A percentile compares a stretch with the other conserved stretches of the same genome.
phyloP scores from a whole-genome alignment of 345 rosid genomes.

The Litchi chinensis region DNA sequence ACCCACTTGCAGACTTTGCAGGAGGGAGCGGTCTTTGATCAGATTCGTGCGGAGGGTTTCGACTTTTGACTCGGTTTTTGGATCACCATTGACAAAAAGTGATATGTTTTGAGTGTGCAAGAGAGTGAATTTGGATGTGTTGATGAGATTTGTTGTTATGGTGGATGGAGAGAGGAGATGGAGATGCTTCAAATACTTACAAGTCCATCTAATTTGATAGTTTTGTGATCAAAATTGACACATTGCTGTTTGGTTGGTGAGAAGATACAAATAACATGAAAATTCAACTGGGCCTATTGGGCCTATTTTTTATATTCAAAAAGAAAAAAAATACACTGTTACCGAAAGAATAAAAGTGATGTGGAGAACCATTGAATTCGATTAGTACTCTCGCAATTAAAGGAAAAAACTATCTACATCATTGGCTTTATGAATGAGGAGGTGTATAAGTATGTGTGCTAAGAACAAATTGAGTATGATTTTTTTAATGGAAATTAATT shows the following conservation, averaged over 20 bases:
- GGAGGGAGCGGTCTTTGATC: slow-evolving; percentile 33
- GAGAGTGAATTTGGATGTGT: neutral
- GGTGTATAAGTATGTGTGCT: no score
- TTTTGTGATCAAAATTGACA: no score
- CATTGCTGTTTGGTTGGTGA: neutral
- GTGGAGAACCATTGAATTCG: no score
- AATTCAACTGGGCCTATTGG: neutral
- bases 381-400: no score
- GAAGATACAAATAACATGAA: neutral
- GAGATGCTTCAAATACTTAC: neutral
- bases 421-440: no score
- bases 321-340: no score
- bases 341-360: no score
- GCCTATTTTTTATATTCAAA: no score
- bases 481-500: no score
- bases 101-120: neutral
- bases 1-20: slow-evolving; percentile 17
- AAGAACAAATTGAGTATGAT: no score
- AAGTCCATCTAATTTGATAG: neutral
- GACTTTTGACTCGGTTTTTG: neutral
- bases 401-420: no score
- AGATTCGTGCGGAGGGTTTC: slow-evolving; percentile 28
- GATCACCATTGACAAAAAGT: neutral
- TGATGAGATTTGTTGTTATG: neutral
- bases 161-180: neutral